phyloP scores from a whole-genome alignment of 164 flowering plant species.

The Piper longum region DNA sequence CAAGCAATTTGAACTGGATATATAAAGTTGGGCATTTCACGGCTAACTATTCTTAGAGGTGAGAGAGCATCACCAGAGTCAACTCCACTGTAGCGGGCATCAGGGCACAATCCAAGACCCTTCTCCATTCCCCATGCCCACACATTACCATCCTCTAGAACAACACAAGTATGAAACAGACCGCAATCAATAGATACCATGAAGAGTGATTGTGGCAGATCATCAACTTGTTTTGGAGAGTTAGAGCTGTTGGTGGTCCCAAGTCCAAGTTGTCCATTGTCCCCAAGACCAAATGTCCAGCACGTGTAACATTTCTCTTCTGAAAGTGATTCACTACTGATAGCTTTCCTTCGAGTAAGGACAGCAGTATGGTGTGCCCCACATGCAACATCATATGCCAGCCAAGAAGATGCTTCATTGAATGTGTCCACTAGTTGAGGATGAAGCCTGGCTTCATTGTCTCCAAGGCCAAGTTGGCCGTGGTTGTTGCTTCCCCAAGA shows the following conservation, averaged over 20 bases:
- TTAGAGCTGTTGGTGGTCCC: slow-evolving; percentile 46
- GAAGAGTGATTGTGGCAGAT: slow-evolving; percentile 32
- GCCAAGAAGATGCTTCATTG: slow-evolving; percentile 31
- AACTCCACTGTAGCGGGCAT: slow-evolving; percentile 43
- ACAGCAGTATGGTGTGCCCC: slow-evolving; percentile 77
- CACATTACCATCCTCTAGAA: slow-evolving; percentile 61
- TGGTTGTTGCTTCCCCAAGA: slow-evolving; percentile 76
- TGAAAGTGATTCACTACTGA: slow-evolving; percentile 8
- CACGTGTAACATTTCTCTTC: slow-evolving; percentile 33
- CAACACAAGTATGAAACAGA: slow-evolving; percentile 73
- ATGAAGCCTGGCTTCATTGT: slow-evolving; percentile 32
- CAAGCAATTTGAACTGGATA: slow-evolving; percentile 68
- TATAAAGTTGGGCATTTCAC: slow-evolving; percentile 27
- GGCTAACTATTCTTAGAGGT: slow-evolving; percentile 30
- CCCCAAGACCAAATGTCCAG: slow-evolving; percentile 92
- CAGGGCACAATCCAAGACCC: slow-evolving; percentile 85
- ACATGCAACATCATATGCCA: slow-evolving; percentile 61
- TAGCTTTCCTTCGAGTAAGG: slow-evolving; percentile 39
- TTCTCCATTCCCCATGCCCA: slow-evolving; percentile 99
- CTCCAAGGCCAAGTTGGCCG: slow-evolving; percentile 83
- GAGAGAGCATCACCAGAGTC: slow-evolving; percentile 71
- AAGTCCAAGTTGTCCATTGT: slow-evolving; percentile 86
- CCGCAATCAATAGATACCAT: slow-evolving; percentile 78
- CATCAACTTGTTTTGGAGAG: slow-evolving; percentile 44
- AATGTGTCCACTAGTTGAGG: slow-evolving; percentile 52